Evolutionary conservation across 805 yeast species (phyloP), one percentile per base, ranked within the genome.

Genomic region (Phaffomyces antillensis): DNA sequence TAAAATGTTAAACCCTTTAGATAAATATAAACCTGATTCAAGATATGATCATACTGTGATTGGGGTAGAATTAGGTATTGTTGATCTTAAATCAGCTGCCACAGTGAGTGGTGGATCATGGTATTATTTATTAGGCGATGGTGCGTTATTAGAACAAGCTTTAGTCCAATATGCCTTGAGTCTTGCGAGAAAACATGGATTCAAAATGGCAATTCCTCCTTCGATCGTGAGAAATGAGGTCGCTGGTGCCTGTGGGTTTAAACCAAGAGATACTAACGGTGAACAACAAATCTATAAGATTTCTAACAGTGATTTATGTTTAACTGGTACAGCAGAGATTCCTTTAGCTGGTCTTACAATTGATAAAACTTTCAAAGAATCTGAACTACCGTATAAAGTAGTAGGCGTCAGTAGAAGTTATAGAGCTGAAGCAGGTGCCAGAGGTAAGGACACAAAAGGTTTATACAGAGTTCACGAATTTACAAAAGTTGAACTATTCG

Each of bases 371-470:
- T 66, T 83, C 36, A 58, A 63, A 7, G 54, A 68, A 33, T 38
- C 57, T 1, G 63, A 70, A 0, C 65, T 78, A 7, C 89, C 95
- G 0, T 51, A 68, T 13, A 80, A 76, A 54, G 68, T 77, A 26
- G 93, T 80, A 12, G 99, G 97, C 1, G 72, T 88, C 1, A 83
- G 95, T 43, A 72, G 97, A 51, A 79, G 96, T 50, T 93, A 81
- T 59, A 72, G 99, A 50, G 96, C 97, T 0, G 99, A 93, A 61
- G 99, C 99, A 0, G 99, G 98, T 3, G 93, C 98, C 2, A 76
- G 96, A 45, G 99, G 99, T 2, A 78, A 77, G 52, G 97, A 88
- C 52, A 88, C 97, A 0, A 80, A 83, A 54, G 99, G 99, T 0
- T 68, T 93, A 1, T 93, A 93, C 55, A 70, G 99, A 37, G 97